Conservation (phyloP, 768 basidiomycete genomes). For the Xerocomellus chrysenteron region DNA sequence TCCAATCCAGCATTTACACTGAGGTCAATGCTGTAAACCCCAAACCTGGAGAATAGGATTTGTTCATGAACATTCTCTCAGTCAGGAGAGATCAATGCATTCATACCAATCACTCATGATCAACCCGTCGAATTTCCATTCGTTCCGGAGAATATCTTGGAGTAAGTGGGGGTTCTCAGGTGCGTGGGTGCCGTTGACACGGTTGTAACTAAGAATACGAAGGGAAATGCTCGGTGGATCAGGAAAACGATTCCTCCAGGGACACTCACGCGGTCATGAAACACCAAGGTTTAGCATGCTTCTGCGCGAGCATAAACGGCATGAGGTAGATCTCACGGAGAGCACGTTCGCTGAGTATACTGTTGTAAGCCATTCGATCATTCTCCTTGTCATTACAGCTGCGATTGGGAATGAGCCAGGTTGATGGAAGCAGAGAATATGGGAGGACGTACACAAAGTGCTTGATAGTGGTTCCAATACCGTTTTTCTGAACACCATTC, state of each 20-base stretch:
- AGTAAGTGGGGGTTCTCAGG: constrained; percentile 65
- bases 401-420: neutral
- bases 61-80: neutral
- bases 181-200: constrained; percentile 72
- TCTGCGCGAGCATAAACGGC: constrained; percentile 61
- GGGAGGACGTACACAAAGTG: constrained; percentile 63
- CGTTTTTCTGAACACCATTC: constrained; percentile 74
- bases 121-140: constrained; percentile 73
- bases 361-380: constrained; percentile 63
- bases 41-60: constrained; percentile 50
- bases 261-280: constrained; percentile 61
- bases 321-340: constrained; percentile 60
- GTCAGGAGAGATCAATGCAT: neutral
- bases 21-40: constrained; percentile 63
- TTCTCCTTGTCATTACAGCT: constrained; percentile 83
- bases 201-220: constrained; percentile 53
- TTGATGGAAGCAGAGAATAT: neutral
- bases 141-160: constrained; percentile 60
- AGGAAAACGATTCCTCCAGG: neutral
- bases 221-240: neutral
- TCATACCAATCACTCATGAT: constrained; percentile 82
- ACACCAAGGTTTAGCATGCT: constrained; percentile 51
- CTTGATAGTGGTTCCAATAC: constrained; percentile 76
- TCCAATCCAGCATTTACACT: constrained; percentile 75
- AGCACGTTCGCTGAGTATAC: constrained; percentile 48